Base-by-base conservation (phyloP, 371 early-diverging fungal genomes). In the Aphelidium insulamus region DNA sequence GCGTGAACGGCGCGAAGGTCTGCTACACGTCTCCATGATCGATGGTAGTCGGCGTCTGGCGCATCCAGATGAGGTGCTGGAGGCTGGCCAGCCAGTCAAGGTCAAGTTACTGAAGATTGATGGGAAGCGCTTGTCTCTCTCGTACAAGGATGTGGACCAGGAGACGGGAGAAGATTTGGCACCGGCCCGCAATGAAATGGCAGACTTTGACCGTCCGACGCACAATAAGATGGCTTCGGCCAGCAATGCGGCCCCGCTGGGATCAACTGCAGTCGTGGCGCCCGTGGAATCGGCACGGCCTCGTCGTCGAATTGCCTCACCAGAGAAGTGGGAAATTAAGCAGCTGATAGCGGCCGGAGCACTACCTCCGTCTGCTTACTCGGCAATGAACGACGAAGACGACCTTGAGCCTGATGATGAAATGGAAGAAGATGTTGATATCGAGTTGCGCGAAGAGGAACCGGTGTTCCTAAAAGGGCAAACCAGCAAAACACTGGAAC, bases 141-240 rank as follows among this genome's bases (percentile, higher is more conserved):
- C 84, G 1, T 83, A 88, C 79, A 85, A 76, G 45, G 90, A 92
- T 47, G 87, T 86, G 14, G 87, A 90, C 48, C 94, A 92, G 49
- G 47, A 36, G 3, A 85, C 90, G 4, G 91, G 91, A 8, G 52
- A 69, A 36, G 90, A 88, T 46, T 50, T 92, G 27, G 54, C 68
- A 3, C 77, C 78, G 8, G 59, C n/a, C n/a, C n/a, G n/a, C n/a
- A n/a, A n/a, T n/a, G n/a, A n/a, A n/a, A n/a, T n/a, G n/a, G n/a
- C n/a, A n/a, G n/a, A n/a, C n/a, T n/a, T n/a, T n/a, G n/a, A n/a
- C n/a, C n/a, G n/a, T n/a, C n/a, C n/a, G n/a, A n/a, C n/a, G n/a
- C n/a, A n/a, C n/a, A n/a, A n/a, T n/a, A n/a, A n/a, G n/a, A n/a
- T n/a, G n/a, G n/a, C n/a, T n/a, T n/a, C n/a, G n/a, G n/a, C n/a